Evolutionary conservation across 495 filamentous ascomycete species (phyloP).

Genomic region (Aspergillus ellipticus): DNA sequence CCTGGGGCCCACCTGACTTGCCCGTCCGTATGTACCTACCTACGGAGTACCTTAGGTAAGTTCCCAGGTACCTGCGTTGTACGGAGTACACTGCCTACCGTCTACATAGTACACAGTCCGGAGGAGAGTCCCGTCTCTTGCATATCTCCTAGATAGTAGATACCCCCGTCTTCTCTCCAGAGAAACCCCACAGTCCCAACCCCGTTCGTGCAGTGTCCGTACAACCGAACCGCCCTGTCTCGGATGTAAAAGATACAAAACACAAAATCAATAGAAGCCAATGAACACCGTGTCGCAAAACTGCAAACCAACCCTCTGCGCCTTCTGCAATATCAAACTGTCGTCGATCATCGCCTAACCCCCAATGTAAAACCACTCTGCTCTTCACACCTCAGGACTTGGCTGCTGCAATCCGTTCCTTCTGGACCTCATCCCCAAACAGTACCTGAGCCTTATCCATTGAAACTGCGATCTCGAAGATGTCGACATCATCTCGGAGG

Average conservation of each 20-base stretch:
- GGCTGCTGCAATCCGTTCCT: constrained; percentile 19
- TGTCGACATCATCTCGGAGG: constrained; percentile 15
- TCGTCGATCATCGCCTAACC: too few species aligned
- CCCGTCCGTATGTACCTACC: background rate
- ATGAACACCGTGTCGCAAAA: too few species aligned
- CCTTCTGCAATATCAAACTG: too few species aligned
- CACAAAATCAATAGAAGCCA: background rate
- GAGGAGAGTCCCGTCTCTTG: too few species aligned
- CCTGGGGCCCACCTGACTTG: background rate
- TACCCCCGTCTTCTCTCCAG: background rate
- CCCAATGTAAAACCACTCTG: background rate
- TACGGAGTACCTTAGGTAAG: too few species aligned
- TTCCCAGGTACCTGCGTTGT: too few species aligned
- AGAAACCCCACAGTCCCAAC: background rate
- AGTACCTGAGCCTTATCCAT: constrained; percentile 20
- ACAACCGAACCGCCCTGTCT: background rate
- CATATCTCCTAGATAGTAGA: background rate
- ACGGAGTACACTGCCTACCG: too few species aligned
- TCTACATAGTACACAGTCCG: too few species aligned
- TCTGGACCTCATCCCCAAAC: constrained; percentile 26
- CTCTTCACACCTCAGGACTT: background rate
- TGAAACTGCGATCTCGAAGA: constrained; percentile 18
- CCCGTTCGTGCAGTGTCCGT: background rate
- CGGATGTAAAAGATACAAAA: background rate
- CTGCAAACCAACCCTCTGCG: too few species aligned